Evolutionary conservation across 2,329 filamentous ascomycete species (phyloP).

Genomic region (Paecilomyces formosus): DNA sequence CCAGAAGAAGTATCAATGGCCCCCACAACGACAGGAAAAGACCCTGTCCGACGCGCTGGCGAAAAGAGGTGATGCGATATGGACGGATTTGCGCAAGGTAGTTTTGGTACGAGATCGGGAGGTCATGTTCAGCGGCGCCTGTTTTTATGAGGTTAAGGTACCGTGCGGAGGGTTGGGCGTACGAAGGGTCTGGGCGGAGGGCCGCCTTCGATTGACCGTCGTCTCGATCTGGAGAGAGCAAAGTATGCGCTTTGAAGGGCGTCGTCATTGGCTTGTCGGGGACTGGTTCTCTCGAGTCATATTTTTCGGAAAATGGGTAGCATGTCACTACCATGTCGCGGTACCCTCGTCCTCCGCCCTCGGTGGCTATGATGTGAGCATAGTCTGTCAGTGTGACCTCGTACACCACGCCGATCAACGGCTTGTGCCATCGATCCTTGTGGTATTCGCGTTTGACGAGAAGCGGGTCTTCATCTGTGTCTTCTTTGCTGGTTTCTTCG

Average conservation of each 20-base stretch:
- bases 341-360: slow-evolving; percentile 82
- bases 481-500: background rate
- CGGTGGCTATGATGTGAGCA: slow-evolving; percentile 77
- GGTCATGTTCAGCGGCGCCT: slow-evolving; percentile 70
- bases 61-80: slow-evolving; percentile 60
- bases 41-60: slow-evolving; percentile 59
- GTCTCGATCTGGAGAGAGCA: slow-evolving; percentile 56
- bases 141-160: slow-evolving; percentile 75
- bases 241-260: slow-evolving; percentile 76
- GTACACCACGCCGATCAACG: slow-evolving; percentile 88
- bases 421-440: slow-evolving; percentile 65
- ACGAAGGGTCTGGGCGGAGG: slow-evolving; percentile 57
- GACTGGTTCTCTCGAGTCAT: slow-evolving; percentile 46
- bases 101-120: slow-evolving; percentile 68
- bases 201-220: slow-evolving; percentile 30
- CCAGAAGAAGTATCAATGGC: slow-evolving; percentile 51
- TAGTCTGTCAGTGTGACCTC: slow-evolving; percentile 82
- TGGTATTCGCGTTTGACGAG: slow-evolving; percentile 31
- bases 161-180: slow-evolving; percentile 74
- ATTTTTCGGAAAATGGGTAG: slow-evolving; percentile 53
- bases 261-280: slow-evolving; percentile 55
- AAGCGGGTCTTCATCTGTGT: slow-evolving; percentile 27
- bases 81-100: slow-evolving; percentile 64
- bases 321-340: slow-evolving; percentile 75
- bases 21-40: slow-evolving; percentile 56